Base-by-base conservation (phyloP, 768 basidiomycete genomes). In the Mycena vulgaris region DNA sequence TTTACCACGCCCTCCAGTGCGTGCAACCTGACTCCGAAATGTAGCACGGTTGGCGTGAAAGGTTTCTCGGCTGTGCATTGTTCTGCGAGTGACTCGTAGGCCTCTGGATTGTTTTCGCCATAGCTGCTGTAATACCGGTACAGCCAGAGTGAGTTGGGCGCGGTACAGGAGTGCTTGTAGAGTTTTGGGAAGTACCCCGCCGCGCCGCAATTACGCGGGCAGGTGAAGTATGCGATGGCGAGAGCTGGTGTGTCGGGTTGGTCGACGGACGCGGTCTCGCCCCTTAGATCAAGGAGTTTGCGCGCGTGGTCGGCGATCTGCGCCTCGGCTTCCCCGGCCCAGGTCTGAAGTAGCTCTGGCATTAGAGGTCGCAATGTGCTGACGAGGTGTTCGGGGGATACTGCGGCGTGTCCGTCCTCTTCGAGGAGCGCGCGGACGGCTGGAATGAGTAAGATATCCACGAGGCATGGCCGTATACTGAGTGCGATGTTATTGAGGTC, bases 361-460 rank as follows among this genome's bases (percentile, higher is more conserved):
- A 66, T 53, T 1, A 42, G 2, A 6, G 64, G 59, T 33, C 48
- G 64, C 13, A 61, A 35, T 5, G 35, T 48, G 13, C 51, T 3
- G 19, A 53, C 59, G 3, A 68, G 37, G 2, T 51, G 21, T 16
- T 47, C 21, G 11, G 21, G 1, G 28, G 37, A 31, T 25, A 52
- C 23, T 39, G 4, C 7, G 8, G 21, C 53, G 28, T 64, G 56
- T 25, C 56, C 55, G 1, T 30, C 30, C 27, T 48, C 16, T 40
- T 69, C 68, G 7, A 69, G 37, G 21, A 70, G 42, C n/a, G 25
- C n/a, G 7, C 64, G 63, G 27, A 70, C 52, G 14, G 51, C 25
- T 23, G 69, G 63, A n/a, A 60, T 55, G n/a, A 70, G 53, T 9
- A 39, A 49, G 35, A 66, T n/a, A 23, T 70, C 69, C 21, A 39